Conservation (phyloP, 352 stramenopile genomes). For the Pythium phragmitis region DNA sequence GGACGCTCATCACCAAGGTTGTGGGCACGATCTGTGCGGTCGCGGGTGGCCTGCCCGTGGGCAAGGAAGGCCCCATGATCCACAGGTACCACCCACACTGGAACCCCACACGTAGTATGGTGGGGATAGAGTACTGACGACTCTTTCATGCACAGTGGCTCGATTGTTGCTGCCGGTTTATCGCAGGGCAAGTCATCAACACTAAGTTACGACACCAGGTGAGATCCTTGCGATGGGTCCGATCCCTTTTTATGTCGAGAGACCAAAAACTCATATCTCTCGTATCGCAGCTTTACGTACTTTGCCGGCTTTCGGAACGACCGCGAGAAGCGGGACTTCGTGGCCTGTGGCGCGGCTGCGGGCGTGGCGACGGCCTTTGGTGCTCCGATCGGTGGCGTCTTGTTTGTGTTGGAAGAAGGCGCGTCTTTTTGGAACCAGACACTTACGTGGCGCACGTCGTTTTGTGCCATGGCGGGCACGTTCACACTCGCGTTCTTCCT, state of each 20-base stretch:
- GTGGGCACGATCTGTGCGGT: constrained; percentile 88
- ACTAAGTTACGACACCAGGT: constrained; percentile 87
- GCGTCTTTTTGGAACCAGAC: constrained; percentile 98
- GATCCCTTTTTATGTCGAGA: no score
- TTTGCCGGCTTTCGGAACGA: constrained; percentile 95
- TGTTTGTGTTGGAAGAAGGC: constrained; percentile 98
- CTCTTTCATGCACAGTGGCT: constrained; percentile 36
- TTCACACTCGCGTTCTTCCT: constrained; percentile 88
- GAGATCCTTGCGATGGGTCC: constrained; percentile 11
- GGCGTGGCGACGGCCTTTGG: constrained; percentile 97
- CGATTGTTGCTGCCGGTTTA: constrained; percentile 93
- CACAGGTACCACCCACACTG: constrained; percentile 26
- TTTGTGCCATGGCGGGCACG: constrained; percentile 93
- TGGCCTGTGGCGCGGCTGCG: constrained; percentile 95
- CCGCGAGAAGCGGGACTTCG: constrained; percentile 97
- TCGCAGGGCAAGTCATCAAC: constrained; percentile 92
- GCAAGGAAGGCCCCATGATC: constrained; percentile 91
- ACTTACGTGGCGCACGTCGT: constrained; percentile 97
- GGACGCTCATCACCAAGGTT: constrained; percentile 96
- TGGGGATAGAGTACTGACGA: not conserved
- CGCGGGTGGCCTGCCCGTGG: constrained; percentile 63
- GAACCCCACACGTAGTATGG: not conserved
- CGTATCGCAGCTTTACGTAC: constrained; percentile 36
- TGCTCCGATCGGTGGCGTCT: constrained; percentile 96
- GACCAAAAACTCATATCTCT: not conserved